Evolutionary conservation across 2,329 filamentous ascomycete species (phyloP), one percentile per base, ranked within the genome.

Genomic region (Cytospora schulzeri): DNA sequence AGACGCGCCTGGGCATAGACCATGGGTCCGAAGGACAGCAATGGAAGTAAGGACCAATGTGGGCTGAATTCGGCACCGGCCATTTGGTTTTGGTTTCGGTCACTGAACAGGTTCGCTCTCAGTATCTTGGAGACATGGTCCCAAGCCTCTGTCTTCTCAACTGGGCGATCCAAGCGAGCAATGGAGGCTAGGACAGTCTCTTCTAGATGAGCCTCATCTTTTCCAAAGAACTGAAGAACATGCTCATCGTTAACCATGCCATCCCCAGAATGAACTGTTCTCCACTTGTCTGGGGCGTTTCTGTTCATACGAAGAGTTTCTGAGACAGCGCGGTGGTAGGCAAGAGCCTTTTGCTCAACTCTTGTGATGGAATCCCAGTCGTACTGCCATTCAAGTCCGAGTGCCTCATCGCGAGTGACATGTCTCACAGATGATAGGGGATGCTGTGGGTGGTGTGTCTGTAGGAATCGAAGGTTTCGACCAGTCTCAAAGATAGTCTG

Each of bases 401-500:
- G 89, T 15, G 87, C 83, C 8, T 79, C 74, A 14, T 80, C 78
- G 15, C 77, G 73, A 12, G 72, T 69, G 7, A 86, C 73, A 7
- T 83, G 77, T 29, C 80, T 78, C n/a, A 45, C 54, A 11, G 57
- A 66, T 17, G 86, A 84, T 51, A 95, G 78, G 0, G 89, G 87
- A 72, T 96, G 91, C 2, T 87, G 80, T 6, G 91, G 84, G 72
- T 95, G 90, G 69, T 90, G 87, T 26, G 80, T 78, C 69, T 87
- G 85, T 56, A 96, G 80, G 61, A 95, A 87, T 9, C 90, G 85
- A 56, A 96, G 76, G 72, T 90, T 94, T 70, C 85, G 86, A 4
- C 91, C 92, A 4, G 88, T 90, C 73, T 96, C 91, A 68, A 94
- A 93, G n/a, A 95, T 86, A 6, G 82, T 79, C 58, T 85, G 82